Conservation (phyloP, 1,284 basidiomycete species). For the Moniliophthora roreri region DNA sequence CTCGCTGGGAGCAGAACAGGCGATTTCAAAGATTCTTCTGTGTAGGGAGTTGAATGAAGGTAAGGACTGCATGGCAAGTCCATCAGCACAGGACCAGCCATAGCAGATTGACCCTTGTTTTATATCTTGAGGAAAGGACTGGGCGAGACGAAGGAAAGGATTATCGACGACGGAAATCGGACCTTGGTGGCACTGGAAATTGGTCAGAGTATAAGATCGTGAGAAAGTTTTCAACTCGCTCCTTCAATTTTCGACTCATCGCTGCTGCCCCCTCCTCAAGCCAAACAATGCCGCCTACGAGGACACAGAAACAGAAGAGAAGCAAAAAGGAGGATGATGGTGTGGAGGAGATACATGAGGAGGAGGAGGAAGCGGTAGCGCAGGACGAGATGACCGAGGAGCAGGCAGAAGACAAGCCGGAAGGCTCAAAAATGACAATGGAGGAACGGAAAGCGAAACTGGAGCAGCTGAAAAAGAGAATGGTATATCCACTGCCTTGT, state of each 20-base stretch:
- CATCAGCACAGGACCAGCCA: background rate
- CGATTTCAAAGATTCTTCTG: no score
- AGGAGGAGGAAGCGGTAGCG: constrained; percentile 14
- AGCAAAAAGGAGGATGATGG: constrained; percentile 7
- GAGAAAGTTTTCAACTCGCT: background rate
- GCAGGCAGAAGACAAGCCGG: constrained; percentile 1
- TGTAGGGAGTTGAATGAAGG: no score
- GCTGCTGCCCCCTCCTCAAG: background rate
- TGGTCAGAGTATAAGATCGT: background rate
- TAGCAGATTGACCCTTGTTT: background rate
- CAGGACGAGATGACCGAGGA: constrained; percentile 17
- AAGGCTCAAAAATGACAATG: constrained; percentile 45
- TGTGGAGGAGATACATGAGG: constrained; percentile 1
- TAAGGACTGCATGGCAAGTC: background rate
- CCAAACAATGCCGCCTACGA: constrained; percentile 17
- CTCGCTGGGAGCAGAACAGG: background rate
- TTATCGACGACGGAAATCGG: no score
- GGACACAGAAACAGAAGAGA: constrained; percentile 17
- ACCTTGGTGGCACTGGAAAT: no score
- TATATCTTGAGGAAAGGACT: no score
- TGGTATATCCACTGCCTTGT: constrained; percentile 45
- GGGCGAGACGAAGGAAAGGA: no score
- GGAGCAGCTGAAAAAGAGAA: constrained; percentile 70
- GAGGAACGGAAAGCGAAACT: constrained; percentile 79
- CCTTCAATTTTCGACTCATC: background rate